phyloP scores from a whole-genome alignment of 441 rosid genomes.

The Pelargonium myrrhifolium region DNA sequence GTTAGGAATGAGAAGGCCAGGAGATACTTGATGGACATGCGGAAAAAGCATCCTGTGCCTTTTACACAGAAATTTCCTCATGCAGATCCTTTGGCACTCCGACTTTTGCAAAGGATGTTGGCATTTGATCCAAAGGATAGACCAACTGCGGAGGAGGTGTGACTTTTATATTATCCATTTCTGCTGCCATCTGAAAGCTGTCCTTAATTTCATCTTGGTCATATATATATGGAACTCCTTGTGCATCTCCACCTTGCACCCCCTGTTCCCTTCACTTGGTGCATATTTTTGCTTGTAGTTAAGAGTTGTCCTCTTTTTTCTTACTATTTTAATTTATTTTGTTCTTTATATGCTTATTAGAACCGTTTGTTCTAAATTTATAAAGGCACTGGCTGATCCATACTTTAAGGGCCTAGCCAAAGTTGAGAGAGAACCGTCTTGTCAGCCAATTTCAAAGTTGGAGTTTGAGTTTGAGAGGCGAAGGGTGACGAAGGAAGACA shows the following conservation, averaged over 20 bases:
- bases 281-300: too few relatives aligned
- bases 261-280: too few relatives aligned
- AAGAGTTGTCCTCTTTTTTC: neutral
- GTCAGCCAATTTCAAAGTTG: constrained; percentile 84
- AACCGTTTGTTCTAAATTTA: neutral
- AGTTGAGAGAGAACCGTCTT: constrained; percentile 87
- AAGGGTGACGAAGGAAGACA: constrained; percentile 82
- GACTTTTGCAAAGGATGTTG: constrained; percentile 63
- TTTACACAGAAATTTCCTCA: constrained; percentile 71
- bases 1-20: constrained; percentile 90
- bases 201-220: neutral
- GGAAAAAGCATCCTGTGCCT: constrained; percentile 71
- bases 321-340: constrained; percentile 12
- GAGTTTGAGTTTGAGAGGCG: constrained; percentile 94
- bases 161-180: neutral
- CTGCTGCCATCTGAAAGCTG: too few relatives aligned
- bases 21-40: constrained; percentile 83
- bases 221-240: too few relatives aligned
- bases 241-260: too few relatives aligned
- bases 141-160: constrained; percentile 86
- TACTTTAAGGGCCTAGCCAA: constrained; percentile 81
- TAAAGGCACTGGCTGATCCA: constrained; percentile 73
- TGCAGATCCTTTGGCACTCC: constrained; percentile 70
- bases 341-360: neutral
- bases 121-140: constrained; percentile 94